Conservation (phyloP, 2,329 filamentous ascomycete species). For the Coccinonectria pachysandricola region DNA sequence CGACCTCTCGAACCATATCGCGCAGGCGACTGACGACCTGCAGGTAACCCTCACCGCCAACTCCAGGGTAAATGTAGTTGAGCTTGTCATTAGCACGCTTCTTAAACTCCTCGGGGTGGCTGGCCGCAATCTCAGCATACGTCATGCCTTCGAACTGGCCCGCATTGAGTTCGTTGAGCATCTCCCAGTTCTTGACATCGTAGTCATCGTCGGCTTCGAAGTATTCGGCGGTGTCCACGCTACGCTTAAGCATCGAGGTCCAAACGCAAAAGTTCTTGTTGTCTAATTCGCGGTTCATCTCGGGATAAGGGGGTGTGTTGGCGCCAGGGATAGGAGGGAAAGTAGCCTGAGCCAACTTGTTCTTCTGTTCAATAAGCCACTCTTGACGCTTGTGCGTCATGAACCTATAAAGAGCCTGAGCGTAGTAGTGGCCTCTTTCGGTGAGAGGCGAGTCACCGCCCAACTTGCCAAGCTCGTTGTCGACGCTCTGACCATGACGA, state of each 20-base stretch:
- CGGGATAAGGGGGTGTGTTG: conserved; percentile 88
- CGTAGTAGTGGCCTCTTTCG: conserved; percentile 69
- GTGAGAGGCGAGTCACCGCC: conserved; percentile 84
- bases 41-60: conserved; percentile 91
- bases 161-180: conserved; percentile 93
- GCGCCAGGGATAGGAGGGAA: conserved; percentile 90
- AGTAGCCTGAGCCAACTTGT: conserved; percentile 63
- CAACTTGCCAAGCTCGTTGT: conserved; percentile 81
- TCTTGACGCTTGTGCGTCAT: conserved; percentile 69
- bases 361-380: conserved; percentile 76
- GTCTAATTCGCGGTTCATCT: conserved; percentile 58
- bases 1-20: conserved; percentile 92
- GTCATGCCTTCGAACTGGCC: conserved; percentile 92
- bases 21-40: conserved; percentile 93
- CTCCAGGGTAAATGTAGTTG: conserved; percentile 90
- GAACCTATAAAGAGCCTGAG: conserved; percentile 69
- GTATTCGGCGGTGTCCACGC: conserved; percentile 75
- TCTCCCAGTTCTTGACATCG: conserved; percentile 94
- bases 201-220: conserved; percentile 90
- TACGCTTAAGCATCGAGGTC: conserved; percentile 93
- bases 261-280: conserved; percentile 95
- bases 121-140: conserved; percentile 77
- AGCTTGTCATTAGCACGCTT: conserved; percentile 79
- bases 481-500: conserved; percentile 79
- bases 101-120: conserved; percentile 70